Evolutionary conservation across 768 basidiomycete genomes (phyloP).

Genomic region (Boletus subcaerulescens): DNA sequence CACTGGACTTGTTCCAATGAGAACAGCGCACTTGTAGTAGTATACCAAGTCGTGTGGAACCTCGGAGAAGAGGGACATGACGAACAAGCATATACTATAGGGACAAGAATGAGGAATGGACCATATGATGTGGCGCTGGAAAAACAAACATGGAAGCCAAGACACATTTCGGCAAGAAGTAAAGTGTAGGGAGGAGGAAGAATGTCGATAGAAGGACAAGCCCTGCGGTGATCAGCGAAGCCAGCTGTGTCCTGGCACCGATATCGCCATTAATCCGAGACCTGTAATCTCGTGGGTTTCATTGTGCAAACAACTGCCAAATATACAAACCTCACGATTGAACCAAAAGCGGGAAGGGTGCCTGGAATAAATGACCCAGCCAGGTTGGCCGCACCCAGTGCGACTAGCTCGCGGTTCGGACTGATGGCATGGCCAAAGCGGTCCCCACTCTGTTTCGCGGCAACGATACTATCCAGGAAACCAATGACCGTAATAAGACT

Average conservation of each 20-base stretch:
- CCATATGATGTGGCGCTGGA: conserved; percentile 1
- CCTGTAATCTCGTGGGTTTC: conserved; percentile 26
- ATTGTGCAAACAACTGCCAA: background rate
- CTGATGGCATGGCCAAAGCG: conserved; percentile 86
- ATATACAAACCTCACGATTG: conserved; percentile 72
- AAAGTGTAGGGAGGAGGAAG: conserved; percentile 84
- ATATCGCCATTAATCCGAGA: conserved; percentile 89
- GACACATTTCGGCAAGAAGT: conserved; percentile 86
- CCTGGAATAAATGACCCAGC: conserved; percentile 80
- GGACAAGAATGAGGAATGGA: conserved; percentile 4
- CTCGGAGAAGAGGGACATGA: conserved; percentile 79
- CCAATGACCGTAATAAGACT: conserved; percentile 82
- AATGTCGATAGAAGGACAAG: conserved; percentile 83
- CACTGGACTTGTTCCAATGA: background rate
- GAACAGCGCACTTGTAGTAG: conserved; percentile 66
- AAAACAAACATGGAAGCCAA: conserved; percentile 76
- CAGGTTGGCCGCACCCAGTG: conserved; percentile 80
- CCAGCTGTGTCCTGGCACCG: conserved; percentile 88
- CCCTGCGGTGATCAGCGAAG: conserved; percentile 70
- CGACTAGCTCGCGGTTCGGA: conserved; percentile 94
- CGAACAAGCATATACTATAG: conserved; percentile 75
- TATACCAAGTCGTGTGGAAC: conserved; percentile 84
- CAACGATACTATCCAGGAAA: conserved; percentile 92
- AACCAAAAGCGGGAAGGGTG: conserved; percentile 88
- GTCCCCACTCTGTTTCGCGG: conserved; percentile 88